Conservation (phyloP, 257 asterid species). For the Nicotiana otophora region DNA sequence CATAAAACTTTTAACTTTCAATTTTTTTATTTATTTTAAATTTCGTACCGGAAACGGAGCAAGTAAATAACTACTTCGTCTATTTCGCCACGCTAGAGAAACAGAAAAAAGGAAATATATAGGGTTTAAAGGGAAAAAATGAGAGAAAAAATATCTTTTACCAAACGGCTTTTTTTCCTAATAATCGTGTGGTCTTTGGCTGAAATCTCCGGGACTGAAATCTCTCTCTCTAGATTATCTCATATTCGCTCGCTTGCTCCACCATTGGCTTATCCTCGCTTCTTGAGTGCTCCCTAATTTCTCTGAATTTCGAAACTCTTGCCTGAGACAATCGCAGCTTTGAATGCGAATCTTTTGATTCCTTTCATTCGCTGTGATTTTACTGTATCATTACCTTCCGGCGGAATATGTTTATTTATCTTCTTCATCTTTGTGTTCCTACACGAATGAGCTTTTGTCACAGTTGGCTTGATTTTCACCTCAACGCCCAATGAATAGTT, state of each 20-base stretch:
- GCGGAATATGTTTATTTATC: neutral
- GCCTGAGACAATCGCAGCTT: neutral
- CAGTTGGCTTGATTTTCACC: constrained; percentile 7
- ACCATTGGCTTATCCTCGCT: constrained; percentile 7
- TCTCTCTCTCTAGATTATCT: constrained; percentile 18
- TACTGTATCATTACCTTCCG: neutral
- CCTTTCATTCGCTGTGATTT: neutral
- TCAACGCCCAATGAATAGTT: neutral
- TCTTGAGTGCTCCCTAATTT: constrained; percentile 1
- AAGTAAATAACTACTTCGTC: neutral
- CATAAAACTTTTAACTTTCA: too few relatives aligned
- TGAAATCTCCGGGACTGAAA: neutral
- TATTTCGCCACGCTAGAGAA: neutral
- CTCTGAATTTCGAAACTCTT: neutral
- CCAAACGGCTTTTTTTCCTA: neutral
- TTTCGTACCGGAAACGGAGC: too few relatives aligned
- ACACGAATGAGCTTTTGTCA: neutral
- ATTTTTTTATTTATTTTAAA: too few relatives aligned
- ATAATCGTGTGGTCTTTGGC: constrained; percentile 1
- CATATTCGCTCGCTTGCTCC: neutral
- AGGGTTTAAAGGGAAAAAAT: neutral
- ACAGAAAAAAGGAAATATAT: neutral
- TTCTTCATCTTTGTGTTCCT: neutral
- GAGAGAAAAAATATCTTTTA: neutral
- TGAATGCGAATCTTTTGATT: constrained; percentile 16